Evolutionary conservation across 768 basidiomycete species (phyloP).

Genomic region (Gloeostereum incarnatum): DNA sequence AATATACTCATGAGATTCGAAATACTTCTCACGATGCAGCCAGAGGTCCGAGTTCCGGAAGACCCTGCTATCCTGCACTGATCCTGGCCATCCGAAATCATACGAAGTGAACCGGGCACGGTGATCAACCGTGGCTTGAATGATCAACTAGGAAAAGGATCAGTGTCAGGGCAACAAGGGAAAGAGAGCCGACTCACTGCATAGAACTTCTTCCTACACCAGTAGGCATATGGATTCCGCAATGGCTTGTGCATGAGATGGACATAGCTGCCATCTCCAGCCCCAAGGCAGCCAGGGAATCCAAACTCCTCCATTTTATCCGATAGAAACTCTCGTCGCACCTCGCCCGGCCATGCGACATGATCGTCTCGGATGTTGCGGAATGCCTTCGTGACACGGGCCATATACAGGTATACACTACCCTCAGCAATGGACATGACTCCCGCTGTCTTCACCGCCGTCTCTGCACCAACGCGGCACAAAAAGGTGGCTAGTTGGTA

Average conservation of each 20-base stretch:
- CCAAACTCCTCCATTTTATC: slow-evolving; percentile 7
- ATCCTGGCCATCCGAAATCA: slow-evolving; percentile 15
- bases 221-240: slow-evolving; percentile 5
- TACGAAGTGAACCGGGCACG: slow-evolving; percentile 7
- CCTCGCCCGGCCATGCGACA: slow-evolving; percentile 9
- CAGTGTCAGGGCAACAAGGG: neutral
- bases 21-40: slow-evolving; percentile 8
- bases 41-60: slow-evolving; percentile 12
- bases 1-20: slow-evolving; percentile 10
- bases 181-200: slow-evolving; percentile 8
- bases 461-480: slow-evolving; percentile 2
- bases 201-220: slow-evolving; percentile 11
- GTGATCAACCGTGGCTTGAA: slow-evolving; percentile 14
- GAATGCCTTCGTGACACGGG: slow-evolving; percentile 9
- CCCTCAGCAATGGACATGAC: slow-evolving; percentile 8
- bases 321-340: neutral
- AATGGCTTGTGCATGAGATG: slow-evolving; percentile 7
- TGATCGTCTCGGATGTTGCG: slow-evolving; percentile 3
- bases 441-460: neutral
- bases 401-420: slow-evolving; percentile 7
- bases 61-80: slow-evolving; percentile 9
- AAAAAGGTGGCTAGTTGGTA: slow-evolving; percentile 13
- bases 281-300: slow-evolving; percentile 10
- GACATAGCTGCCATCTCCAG: slow-evolving; percentile 9
- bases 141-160: slow-evolving; percentile 6